A percentile compares a stretch with the other conserved stretches of the same genome.
phyloP scores from a whole-genome alignment of 257 asterid genomes.

The Penstemon eatonii region DNA sequence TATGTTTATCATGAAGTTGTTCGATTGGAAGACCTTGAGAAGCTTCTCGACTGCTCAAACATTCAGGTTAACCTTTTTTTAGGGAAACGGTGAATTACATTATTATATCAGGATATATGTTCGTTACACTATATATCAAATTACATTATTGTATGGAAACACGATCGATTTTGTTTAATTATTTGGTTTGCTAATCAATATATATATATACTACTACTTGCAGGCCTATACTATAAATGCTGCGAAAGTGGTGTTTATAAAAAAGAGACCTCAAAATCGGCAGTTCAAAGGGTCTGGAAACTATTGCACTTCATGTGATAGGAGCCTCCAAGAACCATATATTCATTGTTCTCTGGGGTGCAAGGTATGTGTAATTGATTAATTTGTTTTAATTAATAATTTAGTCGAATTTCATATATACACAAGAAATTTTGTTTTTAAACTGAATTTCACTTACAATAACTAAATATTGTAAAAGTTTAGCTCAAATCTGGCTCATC shows the following conservation, averaged over 20 bases:
- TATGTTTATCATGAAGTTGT: slow-evolving; percentile 94
- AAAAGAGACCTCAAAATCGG: slow-evolving; percentile 92
- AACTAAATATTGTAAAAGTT: too few species aligned
- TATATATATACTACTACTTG: background rate
- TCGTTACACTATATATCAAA: too few species aligned
- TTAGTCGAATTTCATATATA: slow-evolving; percentile 9
- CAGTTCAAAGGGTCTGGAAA: slow-evolving; percentile 93
- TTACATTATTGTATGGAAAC: too few species aligned
- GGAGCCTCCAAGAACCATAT: slow-evolving; percentile 90
- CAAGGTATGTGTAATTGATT: slow-evolving; percentile 54
- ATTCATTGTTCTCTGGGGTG: slow-evolving; percentile 93
- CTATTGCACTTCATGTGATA: slow-evolving; percentile 88
- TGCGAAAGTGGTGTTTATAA: slow-evolving; percentile 81
- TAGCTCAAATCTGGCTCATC: too few species aligned
- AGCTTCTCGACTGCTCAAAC: slow-evolving; percentile 82
- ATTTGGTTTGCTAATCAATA: background rate
- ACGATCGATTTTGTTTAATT: background rate
- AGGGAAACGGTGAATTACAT: too few species aligned
- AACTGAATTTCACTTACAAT: background rate
- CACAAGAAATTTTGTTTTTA: background rate
- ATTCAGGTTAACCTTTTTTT: slow-evolving; percentile 54
- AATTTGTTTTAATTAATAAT: background rate
- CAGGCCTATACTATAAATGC: slow-evolving; percentile 93
- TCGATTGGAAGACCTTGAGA: slow-evolving; percentile 85
- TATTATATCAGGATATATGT: too few species aligned